Percentiles rank a stretch among this genome's conserved stretches.
Evolutionary conservation across 352 stramenopile species (phyloP).

Genomic region (Pythium aquatile): DNA sequence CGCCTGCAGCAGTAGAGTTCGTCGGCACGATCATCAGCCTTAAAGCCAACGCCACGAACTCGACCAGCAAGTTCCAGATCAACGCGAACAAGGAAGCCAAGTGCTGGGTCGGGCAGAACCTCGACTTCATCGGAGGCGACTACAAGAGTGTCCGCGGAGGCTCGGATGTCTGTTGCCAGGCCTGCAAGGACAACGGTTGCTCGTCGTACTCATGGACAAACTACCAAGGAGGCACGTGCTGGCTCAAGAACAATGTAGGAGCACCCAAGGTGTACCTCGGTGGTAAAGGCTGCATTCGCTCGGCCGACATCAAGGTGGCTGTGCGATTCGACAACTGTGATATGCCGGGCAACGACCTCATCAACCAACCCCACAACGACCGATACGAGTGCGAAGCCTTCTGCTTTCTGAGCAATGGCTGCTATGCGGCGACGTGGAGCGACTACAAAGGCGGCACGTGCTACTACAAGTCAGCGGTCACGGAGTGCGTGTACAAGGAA

Average conservation of each 20-base stretch:
- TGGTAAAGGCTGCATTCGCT: background rate
- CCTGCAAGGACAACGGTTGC: background rate
- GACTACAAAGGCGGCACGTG: slow-evolving; percentile 50
- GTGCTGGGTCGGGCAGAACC: background rate
- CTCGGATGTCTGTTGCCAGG: background rate
- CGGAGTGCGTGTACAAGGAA: background rate
- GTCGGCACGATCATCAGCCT: background rate
- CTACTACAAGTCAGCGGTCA: slow-evolving; percentile 12
- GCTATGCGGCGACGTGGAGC: slow-evolving; percentile 31
- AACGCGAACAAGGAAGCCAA: background rate
- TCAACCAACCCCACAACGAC: background rate
- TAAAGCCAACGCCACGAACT: background rate
- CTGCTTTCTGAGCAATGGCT: background rate
- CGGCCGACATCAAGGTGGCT: too few relatives aligned
- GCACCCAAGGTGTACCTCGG: background rate
- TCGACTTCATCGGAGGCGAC: background rate
- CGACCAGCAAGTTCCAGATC: background rate
- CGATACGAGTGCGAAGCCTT: background rate
- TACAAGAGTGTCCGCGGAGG: background rate
- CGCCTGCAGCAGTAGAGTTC: background rate
- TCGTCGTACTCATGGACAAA: background rate
- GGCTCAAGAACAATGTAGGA: background rate
- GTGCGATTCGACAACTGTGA: background rate
- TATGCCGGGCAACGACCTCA: background rate
- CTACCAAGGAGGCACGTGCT: background rate